Evolutionary conservation across 2,329 filamentous ascomycete species (phyloP).

Genomic region (Berkeleyomyces rouxiae): DNA sequence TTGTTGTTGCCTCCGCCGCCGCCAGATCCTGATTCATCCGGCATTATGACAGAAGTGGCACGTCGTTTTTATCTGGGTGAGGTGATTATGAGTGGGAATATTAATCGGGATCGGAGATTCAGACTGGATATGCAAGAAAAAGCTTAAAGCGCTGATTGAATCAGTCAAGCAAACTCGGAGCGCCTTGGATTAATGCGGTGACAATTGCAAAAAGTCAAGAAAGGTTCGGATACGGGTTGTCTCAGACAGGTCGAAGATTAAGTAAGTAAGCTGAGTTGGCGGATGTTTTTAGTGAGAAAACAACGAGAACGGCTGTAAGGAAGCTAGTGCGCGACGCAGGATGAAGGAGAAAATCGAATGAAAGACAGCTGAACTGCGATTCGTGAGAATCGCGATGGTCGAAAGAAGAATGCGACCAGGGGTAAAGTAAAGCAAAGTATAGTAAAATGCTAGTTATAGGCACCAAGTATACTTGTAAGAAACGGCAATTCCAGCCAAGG

Average conservation of each 20-base stretch:
- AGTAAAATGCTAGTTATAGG: not conserved
- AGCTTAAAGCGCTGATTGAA: too few species aligned
- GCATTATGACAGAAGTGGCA: constrained; percentile 2
- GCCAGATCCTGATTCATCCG: constrained; percentile 6
- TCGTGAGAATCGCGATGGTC: not conserved
- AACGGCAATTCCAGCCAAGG: too few species aligned
- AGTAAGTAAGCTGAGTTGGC: not conserved
- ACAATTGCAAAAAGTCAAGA: not conserved
- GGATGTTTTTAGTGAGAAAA: not conserved
- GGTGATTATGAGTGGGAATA: not conserved
- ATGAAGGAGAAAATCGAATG: not conserved
- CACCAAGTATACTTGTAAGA: not conserved
- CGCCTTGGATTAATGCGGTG: too few species aligned
- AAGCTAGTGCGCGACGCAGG: not conserved
- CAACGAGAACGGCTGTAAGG: not conserved
- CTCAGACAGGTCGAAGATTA: not conserved
- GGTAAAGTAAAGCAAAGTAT: not conserved
- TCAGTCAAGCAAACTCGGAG: too few species aligned
- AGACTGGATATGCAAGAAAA: not conserved
- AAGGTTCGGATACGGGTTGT: not conserved
- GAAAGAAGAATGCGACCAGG: not conserved
- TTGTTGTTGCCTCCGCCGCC: constrained; percentile 53
- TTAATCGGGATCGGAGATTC: not conserved
- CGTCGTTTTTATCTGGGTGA: not conserved
- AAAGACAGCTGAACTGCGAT: not conserved